Conservation (phyloP, 805 yeast species). For the Dipodascus geniculatus region DNA sequence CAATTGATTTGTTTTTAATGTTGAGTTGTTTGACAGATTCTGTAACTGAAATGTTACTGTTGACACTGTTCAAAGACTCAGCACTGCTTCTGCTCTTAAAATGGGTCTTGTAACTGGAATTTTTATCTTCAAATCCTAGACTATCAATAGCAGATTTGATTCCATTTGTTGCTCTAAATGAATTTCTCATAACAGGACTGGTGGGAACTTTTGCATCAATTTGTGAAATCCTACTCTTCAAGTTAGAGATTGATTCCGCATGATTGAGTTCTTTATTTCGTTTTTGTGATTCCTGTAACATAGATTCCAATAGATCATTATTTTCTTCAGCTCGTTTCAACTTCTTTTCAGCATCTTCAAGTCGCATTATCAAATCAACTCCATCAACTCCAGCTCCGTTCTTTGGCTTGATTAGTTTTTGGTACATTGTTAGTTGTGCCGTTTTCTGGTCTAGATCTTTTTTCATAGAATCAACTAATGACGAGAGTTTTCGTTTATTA, state of each 20-base stretch:
- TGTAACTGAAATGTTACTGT: not conserved
- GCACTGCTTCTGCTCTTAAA: not conserved
- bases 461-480: constrained; percentile 12
- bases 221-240: not conserved
- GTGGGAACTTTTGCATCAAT: not conserved
- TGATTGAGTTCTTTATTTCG: not conserved
- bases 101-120: not conserved
- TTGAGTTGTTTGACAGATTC: not conserved
- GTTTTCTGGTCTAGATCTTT: constrained; percentile 14
- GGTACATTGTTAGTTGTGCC: constrained; percentile 14
- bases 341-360: constrained; percentile 22
- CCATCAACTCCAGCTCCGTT: constrained; percentile 21
- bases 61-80: not conserved
- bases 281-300: not conserved
- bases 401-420: constrained; percentile 10
- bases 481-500: constrained; percentile 14
- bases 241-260: not conserved
- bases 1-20: constrained; percentile 1
- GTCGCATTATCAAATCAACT: constrained; percentile 18
- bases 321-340: constrained; percentile 17
- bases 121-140: not conserved
- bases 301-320: not conserved
- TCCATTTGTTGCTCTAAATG: not conserved
- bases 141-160: not conserved
- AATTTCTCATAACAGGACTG: not conserved